A percentile compares a stretch with the other conserved stretches of the same genome.
phyloP scores from a whole-genome alignment of 2,329 filamentous ascomycete genomes.

The Berkeleyomyces rouxiae region DNA sequence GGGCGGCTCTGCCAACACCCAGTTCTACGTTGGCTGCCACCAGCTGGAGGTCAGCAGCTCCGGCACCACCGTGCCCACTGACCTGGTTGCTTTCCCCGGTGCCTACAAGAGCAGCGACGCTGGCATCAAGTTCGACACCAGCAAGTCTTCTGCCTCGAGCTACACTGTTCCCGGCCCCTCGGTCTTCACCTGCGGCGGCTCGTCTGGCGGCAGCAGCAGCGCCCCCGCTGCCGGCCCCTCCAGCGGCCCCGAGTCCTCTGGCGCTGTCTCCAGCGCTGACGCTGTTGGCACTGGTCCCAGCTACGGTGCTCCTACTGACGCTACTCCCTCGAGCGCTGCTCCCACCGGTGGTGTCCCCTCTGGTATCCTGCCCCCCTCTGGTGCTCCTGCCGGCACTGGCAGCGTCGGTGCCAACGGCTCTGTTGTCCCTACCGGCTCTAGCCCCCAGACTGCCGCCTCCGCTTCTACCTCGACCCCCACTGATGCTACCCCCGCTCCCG shows the following conservation, averaged over 20 bases:
- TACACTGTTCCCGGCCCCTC: conserved; percentile 18
- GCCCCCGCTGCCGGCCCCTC: not conserved
- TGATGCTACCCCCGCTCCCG: not conserved
- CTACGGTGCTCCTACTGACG: not conserved
- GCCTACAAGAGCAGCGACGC: conserved; percentile 19
- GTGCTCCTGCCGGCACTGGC: not conserved
- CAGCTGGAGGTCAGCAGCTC: conserved; percentile 24
- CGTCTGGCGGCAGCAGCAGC: not conserved
- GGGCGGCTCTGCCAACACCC: conserved; percentile 32
- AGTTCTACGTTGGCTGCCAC: conserved; percentile 29
- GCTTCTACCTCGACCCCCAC: too few relatives aligned
- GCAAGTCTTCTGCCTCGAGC: conserved; percentile 17
- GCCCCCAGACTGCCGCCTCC: not conserved
- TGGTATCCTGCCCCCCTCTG: not conserved
- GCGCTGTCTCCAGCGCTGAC: not conserved
- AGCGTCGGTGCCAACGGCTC: not conserved
- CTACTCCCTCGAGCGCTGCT: not conserved
- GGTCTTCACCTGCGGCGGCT: conserved; percentile 19
- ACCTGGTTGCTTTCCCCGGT: conserved; percentile 19
- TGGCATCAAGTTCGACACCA: conserved; percentile 19
- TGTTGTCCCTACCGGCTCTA: not conserved
- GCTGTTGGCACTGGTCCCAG: not conserved
- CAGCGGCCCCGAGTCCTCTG: not conserved
- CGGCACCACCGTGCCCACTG: conserved; percentile 17
- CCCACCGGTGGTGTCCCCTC: not conserved